Evolutionary conservation across 2,329 filamentous ascomycete genomes (phyloP).

Genomic region (Colletotrichum phormii): DNA sequence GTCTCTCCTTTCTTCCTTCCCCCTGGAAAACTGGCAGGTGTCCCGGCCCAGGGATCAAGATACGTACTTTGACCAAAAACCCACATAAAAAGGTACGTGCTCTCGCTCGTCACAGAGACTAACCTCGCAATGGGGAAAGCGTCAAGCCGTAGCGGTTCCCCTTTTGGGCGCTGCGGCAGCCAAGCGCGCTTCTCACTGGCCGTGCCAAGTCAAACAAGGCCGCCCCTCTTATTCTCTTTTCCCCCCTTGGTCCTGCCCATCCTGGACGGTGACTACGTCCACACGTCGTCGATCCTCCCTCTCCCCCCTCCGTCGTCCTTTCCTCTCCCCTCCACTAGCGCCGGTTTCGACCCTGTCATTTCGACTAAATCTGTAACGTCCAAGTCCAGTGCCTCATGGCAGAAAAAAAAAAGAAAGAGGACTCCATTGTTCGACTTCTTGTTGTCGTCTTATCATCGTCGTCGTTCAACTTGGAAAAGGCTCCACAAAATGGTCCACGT

Average conservation of each 20-base stretch:
- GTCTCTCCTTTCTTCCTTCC: not conserved
- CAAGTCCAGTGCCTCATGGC: slow-evolving; percentile 11
- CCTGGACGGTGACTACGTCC: too few relatives aligned
- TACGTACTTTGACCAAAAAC: too few relatives aligned
- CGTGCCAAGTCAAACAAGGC: slow-evolving; percentile 36
- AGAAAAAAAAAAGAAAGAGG: not conserved
- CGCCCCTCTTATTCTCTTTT: not conserved
- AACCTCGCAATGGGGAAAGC: slow-evolving; percentile 12
- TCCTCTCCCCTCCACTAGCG: slow-evolving; percentile 11
- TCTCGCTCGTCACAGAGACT: not conserved
- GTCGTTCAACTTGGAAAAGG: not conserved
- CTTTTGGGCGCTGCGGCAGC: slow-evolving; percentile 26
- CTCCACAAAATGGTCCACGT: not conserved
- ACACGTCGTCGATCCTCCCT: slow-evolving; percentile 21
- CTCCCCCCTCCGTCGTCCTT: not conserved
- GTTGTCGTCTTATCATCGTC: not conserved
- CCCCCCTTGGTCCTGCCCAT: not conserved
- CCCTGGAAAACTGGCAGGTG: not conserved
- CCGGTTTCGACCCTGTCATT: slow-evolving; percentile 33
- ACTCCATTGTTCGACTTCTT: not conserved
- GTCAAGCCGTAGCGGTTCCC: slow-evolving; percentile 31
- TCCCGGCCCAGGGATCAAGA: not conserved
- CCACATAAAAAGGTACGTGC: too few relatives aligned
- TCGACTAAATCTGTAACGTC: slow-evolving; percentile 37
- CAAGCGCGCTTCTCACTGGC: slow-evolving; percentile 32